These are phyloP conservation scores for Dipodascus albidus DNA, from an alignment of 805 yeast genomes.

Conservation along the genomic window DNA sequence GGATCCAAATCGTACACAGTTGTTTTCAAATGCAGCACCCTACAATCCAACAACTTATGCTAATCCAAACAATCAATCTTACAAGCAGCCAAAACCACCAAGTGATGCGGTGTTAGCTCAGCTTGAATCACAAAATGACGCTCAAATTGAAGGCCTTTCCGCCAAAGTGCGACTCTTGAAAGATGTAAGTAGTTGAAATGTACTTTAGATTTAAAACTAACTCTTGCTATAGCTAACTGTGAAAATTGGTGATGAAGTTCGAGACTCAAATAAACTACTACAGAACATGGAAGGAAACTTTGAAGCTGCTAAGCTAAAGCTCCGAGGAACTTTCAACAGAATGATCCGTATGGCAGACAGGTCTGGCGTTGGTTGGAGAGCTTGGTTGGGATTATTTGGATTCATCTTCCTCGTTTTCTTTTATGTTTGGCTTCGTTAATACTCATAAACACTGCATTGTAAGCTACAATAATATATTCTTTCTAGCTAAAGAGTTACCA, in stretches of 20 bases:
- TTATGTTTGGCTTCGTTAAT: conserved; percentile 17
- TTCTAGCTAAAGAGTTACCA: conserved; percentile 25
- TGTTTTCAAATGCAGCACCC: conserved; percentile 24
- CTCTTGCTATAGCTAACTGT: conserved; percentile 28
- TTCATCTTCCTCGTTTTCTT: conserved; percentile 38
- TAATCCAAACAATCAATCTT: conserved; percentile 16
- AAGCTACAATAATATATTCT: background rate
- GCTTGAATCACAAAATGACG: conserved; percentile 57
- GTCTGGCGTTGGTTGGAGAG: conserved; percentile 51
- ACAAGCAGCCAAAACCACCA: conserved; percentile 20
- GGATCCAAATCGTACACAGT: conserved; percentile 26
- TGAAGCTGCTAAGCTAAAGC: conserved; percentile 34
- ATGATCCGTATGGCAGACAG: conserved; percentile 55
- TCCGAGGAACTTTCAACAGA: conserved; percentile 41
- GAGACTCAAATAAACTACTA: conserved; percentile 38
- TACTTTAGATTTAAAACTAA: background rate
- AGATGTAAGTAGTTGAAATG: conserved; percentile 23
- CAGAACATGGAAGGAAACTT: conserved; percentile 30
- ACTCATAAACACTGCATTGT: background rate
- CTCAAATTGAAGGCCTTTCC: conserved; percentile 42
- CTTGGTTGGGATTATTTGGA: conserved; percentile 41
- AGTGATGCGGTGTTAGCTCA: conserved; percentile 44
- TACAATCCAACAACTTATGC: conserved; percentile 19
- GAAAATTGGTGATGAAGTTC: conserved; percentile 56
- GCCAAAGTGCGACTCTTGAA: conserved; percentile 45